A percentile compares a stretch with the other conserved stretches of the same genome.
phyloP scores from a whole-genome alignment of 1,284 basidiomycete species.

The Puccinia novopanici region DNA sequence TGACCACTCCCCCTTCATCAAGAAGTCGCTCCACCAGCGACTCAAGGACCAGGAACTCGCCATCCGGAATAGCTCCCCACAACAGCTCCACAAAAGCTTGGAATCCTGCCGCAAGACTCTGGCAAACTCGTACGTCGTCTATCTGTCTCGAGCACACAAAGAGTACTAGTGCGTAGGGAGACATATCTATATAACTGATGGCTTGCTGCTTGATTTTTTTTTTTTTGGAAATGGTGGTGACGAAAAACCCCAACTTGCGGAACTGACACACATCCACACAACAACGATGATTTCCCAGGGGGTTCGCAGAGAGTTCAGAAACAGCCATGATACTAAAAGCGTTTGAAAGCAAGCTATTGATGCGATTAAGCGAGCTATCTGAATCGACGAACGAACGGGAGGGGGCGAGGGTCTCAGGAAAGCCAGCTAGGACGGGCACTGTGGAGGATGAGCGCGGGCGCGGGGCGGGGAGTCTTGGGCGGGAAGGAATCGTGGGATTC shows the following conservation, averaged over 20 bases:
- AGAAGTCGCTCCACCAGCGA: constrained; percentile 24
- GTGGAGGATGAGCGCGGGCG: no score
- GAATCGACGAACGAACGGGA: no score
- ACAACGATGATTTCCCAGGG: background rate
- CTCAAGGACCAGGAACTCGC: constrained; percentile 25
- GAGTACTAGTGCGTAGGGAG: no score
- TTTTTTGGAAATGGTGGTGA: background rate
- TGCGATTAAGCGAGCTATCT: constrained; percentile 18
- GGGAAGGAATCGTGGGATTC: constrained; percentile 35
- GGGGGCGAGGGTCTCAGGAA: background rate
- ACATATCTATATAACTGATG: no score
- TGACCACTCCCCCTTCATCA: constrained; percentile 24
- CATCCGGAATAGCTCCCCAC: constrained; percentile 34
- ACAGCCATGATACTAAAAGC: background rate
- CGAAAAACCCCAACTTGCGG: background rate
- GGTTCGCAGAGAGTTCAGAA: constrained; percentile 34
- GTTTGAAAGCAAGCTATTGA: constrained; percentile 37
- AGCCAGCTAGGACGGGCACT: background rate
- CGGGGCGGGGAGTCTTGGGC: constrained; percentile 5
- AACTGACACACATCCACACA: background rate
- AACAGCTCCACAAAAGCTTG: constrained; percentile 14
- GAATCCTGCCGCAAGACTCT: constrained; percentile 24
- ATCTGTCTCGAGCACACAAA: no score
- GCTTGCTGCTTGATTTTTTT: no score
- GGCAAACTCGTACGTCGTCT: constrained; percentile 4